A percentile compares a stretch with the other conserved stretches of the same genome.
Evolutionary conservation across 371 early-diverging fungal species (phyloP).

Genomic region (Haplosporangium sp.): DNA sequence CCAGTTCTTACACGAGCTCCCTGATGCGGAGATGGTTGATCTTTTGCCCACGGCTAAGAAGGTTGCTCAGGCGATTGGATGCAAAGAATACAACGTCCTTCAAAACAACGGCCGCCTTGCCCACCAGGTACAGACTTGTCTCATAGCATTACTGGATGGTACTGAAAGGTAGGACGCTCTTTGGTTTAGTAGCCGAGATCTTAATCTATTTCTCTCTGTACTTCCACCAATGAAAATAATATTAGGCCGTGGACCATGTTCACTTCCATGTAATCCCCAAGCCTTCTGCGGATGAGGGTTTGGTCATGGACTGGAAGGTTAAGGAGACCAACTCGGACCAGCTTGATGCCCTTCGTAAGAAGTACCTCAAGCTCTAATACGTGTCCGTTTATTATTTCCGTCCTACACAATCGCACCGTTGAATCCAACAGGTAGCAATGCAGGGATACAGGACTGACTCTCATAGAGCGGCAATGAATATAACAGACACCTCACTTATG

Average conservation of each 20-base stretch:
- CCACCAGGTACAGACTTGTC: slow-evolving; percentile 62
- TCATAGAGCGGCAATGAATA: no score
- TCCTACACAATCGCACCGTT: no score
- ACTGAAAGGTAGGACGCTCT: background rate
- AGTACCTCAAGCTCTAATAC: slow-evolving; percentile 40
- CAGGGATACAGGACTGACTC: no score
- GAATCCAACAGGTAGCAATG: no score
- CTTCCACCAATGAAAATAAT: no score
- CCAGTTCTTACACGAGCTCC: slow-evolving; percentile 88
- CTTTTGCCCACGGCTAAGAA: slow-evolving; percentile 89
- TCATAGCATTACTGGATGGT: no score
- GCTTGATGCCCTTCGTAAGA: slow-evolving; percentile 61
- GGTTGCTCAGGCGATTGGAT: slow-evolving; percentile 77
- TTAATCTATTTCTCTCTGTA: no score
- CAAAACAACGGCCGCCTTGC: slow-evolving; percentile 91
- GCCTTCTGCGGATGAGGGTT: slow-evolving; percentile 72
- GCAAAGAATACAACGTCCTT: slow-evolving; percentile 89
- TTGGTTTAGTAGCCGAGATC: no score
- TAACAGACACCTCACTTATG: background rate
- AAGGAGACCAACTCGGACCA: slow-evolving; percentile 59
- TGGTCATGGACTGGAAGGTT: slow-evolving; percentile 76
- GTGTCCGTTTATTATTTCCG: background rate
- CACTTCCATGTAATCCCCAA: slow-evolving; percentile 95
- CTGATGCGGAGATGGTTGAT: slow-evolving; percentile 87
- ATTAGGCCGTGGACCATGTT: slow-evolving; percentile 84